phyloP scores from a whole-genome alignment of 768 basidiomycete genomes.

The Rhizopogon vesiculosus region DNA sequence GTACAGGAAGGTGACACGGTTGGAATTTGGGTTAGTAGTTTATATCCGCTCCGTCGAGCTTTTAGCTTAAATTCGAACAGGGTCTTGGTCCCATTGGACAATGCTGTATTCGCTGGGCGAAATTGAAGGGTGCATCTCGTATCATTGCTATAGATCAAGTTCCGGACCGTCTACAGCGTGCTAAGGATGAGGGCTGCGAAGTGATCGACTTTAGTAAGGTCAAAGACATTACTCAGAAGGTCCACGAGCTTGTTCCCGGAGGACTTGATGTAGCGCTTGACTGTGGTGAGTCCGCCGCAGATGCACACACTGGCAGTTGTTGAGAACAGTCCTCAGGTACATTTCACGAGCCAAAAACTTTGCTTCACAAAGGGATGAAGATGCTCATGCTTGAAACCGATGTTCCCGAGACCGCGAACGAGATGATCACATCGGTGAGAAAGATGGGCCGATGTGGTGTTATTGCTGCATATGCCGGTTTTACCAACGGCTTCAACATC shows the following conservation, averaged over 20 bases:
- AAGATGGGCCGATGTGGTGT: constrained; percentile 61
- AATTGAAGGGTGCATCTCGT: constrained; percentile 63
- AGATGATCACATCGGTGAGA: constrained; percentile 41
- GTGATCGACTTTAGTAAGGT: constrained; percentile 51
- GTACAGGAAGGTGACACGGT: constrained; percentile 70
- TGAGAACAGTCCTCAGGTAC: constrained; percentile 30
- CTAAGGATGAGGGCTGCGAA: constrained; percentile 47
- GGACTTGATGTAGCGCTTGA: constrained; percentile 65
- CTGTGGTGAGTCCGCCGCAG: constrained; percentile 29
- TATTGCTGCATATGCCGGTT: constrained; percentile 66
- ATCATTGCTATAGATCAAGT: constrained; percentile 70
- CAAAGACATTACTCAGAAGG: constrained; percentile 42
- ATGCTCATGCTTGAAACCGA: constrained; percentile 73
- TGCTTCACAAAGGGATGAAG: constrained; percentile 65
- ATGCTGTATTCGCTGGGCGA: constrained; percentile 54
- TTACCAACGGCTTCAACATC: constrained; percentile 63
- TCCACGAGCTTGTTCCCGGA: constrained; percentile 56
- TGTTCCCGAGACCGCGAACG: constrained; percentile 57
- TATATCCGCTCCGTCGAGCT: not conserved
- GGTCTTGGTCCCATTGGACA: constrained; percentile 67
- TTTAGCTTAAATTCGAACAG: constrained; percentile 20
- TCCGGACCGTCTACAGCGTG: constrained; percentile 43
- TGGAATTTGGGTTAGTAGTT: constrained; percentile 58
- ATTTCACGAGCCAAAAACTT: constrained; percentile 67
- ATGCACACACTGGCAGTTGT: not conserved